Conservation (phyloP, 2,329 filamentous ascomycete genomes). For the Pseudocercospora crystallina region DNA sequence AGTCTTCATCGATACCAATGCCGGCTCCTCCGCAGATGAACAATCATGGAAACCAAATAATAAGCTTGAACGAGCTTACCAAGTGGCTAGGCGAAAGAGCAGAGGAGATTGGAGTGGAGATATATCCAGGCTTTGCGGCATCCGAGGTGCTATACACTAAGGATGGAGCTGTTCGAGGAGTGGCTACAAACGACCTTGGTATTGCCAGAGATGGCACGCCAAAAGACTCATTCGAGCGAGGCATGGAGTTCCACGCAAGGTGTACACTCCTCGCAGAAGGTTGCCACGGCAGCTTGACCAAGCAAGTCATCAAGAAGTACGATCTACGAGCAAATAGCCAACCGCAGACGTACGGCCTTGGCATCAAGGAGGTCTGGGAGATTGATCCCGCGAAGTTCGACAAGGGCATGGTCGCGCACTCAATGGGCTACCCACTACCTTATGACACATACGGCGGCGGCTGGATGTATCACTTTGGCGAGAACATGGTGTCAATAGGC, state of each 20-base stretch:
- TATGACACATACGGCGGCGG: slow-evolving; percentile 90
- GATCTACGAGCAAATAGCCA: slow-evolving; percentile 85
- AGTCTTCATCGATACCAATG: slow-evolving; percentile 72
- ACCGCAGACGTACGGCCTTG: slow-evolving; percentile 91
- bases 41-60: slow-evolving; percentile 96
- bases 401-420: slow-evolving; percentile 81
- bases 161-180: slow-evolving; percentile 87
- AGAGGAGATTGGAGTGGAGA: slow-evolving; percentile 93
- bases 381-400: slow-evolving; percentile 88
- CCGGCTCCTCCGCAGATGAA: slow-evolving; percentile 95
- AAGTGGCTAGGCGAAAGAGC: slow-evolving; percentile 95
- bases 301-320: slow-evolving; percentile 93
- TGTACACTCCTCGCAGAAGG: slow-evolving; percentile 92
- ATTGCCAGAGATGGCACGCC: slow-evolving; percentile 77
- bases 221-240: slow-evolving; percentile 88
- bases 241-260: slow-evolving; percentile 96
- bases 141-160: slow-evolving; percentile 84
- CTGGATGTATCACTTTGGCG: slow-evolving; percentile 99
- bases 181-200: slow-evolving; percentile 93
- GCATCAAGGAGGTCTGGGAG: slow-evolving; percentile 97
- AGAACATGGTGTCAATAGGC: slow-evolving; percentile 90
- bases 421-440: slow-evolving; percentile 87
- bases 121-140: slow-evolving; percentile 94
- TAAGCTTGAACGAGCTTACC: slow-evolving; percentile 90
- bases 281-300: slow-evolving; percentile 91